A percentile compares a stretch with the other conserved stretches of the same genome.
These are phyloP conservation scores for Xanthoceras sorbifolium DNA, from an alignment of 345 rosid species.

Conservation along the genomic window DNA sequence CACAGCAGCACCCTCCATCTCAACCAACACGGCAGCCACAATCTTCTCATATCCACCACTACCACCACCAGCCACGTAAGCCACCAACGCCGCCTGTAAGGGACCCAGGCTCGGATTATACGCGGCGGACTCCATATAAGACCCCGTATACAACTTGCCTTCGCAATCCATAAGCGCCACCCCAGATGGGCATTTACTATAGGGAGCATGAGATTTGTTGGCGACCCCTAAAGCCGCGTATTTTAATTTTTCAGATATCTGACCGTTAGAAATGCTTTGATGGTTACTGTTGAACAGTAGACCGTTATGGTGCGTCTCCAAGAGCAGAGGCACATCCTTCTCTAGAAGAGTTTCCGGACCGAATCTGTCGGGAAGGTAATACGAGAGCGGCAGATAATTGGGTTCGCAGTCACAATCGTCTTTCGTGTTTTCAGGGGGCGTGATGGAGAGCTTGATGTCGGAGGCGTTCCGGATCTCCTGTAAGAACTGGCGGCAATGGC, in stretches of 20 bases:
- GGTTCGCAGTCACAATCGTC: constrained; percentile 12
- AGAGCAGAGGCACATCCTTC: constrained; percentile 57
- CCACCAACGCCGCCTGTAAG: constrained; percentile 87
- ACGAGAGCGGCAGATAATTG: constrained; percentile 34
- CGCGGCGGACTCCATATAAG: constrained; percentile 93
- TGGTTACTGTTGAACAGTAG: constrained; percentile 28
- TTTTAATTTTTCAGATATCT: constrained; percentile 22
- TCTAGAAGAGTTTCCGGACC: constrained; percentile 82
- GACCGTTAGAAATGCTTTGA: constrained; percentile 15
- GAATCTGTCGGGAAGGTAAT: constrained; percentile 70
- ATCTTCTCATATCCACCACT: constrained; percentile 83
- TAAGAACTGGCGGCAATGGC: constrained; percentile 98
- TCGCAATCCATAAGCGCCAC: constrained; percentile 70
- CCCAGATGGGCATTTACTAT: constrained; percentile 88
- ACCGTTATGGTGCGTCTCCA: constrained; percentile 62
- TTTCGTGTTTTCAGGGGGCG: constrained; percentile 3
- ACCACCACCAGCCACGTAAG: constrained; percentile 56
- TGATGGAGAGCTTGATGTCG: constrained; percentile 54
- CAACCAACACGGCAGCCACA: constrained; percentile 70
- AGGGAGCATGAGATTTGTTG: constrained; percentile 83
- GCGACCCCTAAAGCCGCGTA: constrained; percentile 73
- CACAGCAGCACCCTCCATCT: constrained; percentile 67
- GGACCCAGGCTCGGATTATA: constrained; percentile 96
- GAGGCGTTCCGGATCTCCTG: constrained; percentile 82
- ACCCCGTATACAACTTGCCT: constrained; percentile 77